Percentiles rank a stretch among this genome's conserved stretches.
Evolutionary conservation across 805 yeast species (phyloP).

Genomic region (Starmerella kuoi): DNA sequence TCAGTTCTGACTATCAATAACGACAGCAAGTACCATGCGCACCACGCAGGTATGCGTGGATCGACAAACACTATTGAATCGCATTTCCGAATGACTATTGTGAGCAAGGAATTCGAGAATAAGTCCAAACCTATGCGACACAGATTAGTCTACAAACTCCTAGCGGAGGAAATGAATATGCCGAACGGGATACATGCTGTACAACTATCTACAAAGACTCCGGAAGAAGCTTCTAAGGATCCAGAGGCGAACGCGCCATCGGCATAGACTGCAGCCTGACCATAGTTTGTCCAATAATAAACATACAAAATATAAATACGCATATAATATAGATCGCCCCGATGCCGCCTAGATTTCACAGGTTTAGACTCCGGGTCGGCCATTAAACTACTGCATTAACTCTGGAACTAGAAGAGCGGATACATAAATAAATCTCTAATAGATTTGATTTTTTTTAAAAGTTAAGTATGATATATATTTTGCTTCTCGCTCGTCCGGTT

Average conservation of each 20-base stretch:
- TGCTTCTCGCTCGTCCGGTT: no score
- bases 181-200: slow-evolving; percentile 73
- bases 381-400: no score
- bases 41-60: slow-evolving; percentile 70
- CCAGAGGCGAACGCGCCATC: neutral
- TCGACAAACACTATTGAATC: slow-evolving; percentile 64
- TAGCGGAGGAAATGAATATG: slow-evolving; percentile 56
- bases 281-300: no score
- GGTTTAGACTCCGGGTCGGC: no score
- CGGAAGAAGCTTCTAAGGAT: slow-evolving; percentile 37
- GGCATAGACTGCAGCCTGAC: no score
- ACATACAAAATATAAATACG: no score
- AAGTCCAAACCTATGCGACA: slow-evolving; percentile 63
- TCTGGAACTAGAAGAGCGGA: no score
- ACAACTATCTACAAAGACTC: slow-evolving; percentile 72
- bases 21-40: slow-evolving; percentile 80
- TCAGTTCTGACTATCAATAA: slow-evolving; percentile 43
- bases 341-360: no score
- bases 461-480: no score
- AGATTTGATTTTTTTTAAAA: no score
- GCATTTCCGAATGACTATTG: slow-evolving; percentile 65
- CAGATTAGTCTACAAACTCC: slow-evolving; percentile 52
- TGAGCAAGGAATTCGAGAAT: slow-evolving; percentile 57
- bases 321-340: no score
- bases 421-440: no score